These are phyloP conservation scores for Monilinia vaccinii-corymbosi DNA, from an alignment of 2,329 filamentous ascomycete species.

Conservation along the genomic window DNA sequence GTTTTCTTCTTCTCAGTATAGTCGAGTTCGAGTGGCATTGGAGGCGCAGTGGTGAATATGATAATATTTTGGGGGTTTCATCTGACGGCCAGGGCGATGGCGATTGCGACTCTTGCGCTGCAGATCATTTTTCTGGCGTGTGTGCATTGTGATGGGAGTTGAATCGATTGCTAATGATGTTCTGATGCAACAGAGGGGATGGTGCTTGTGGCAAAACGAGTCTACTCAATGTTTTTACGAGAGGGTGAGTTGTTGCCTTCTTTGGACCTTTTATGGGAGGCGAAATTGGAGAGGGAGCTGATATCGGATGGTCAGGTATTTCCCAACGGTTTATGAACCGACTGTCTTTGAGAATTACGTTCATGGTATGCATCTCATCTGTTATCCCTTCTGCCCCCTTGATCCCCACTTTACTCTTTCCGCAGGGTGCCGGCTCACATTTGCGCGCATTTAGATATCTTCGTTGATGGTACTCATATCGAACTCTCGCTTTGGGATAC, in stretches of 20 bases:
- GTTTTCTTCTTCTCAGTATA: neutral
- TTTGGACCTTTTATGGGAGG: neutral
- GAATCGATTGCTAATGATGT: constrained; percentile 15
- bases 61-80: neutral
- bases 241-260: constrained; percentile 58
- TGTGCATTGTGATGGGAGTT: neutral
- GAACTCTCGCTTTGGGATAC: constrained; percentile 98
- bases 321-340: constrained; percentile 95
- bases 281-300: constrained; percentile 8
- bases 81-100: neutral
- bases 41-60: neutral
- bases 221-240: constrained; percentile 93
- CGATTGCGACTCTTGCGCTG: neutral
- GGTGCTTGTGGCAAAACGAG: constrained; percentile 97
- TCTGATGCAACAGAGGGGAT: constrained; percentile 58
- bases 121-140: too few species aligned
- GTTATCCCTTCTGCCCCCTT: neutral
- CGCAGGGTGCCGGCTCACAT: neutral
- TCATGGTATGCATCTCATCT: constrained; percentile 59
- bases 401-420: neutral
- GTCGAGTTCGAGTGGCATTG: neutral
- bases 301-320: constrained; percentile 53
- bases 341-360: constrained; percentile 99
- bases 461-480: constrained; percentile 94
- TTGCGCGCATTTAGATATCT: constrained; percentile 62